Evolutionary conservation across 2,329 filamentous ascomycete genomes (phyloP), one percentile per base, ranked within the genome.

Genomic region (Pseudophaeomoniella oleicola): DNA sequence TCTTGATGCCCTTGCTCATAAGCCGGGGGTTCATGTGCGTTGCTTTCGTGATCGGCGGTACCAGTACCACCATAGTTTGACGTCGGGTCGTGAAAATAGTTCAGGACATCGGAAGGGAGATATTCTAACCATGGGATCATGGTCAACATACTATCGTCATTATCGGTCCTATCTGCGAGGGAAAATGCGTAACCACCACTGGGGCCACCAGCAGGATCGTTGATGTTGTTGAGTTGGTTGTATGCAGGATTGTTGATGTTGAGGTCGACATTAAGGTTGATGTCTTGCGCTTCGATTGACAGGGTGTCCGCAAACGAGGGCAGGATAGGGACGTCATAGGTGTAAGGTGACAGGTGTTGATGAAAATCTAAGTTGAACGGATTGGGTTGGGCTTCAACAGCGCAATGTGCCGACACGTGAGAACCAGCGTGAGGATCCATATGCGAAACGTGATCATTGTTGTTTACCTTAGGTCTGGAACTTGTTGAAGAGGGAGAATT

Each of bases 121-220:
- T 81, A 82, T 47, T 84, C 81, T 9, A 86, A 61, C 78, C 81
- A 87, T 1, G 77, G 74, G 65, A 81, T 73, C 57, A 83, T 71
- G n/a, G n/a, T n/a, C n/a, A n/a, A n/a, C n/a, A n/a, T n/a, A n/a
- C n/a, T n/a, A n/a, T n/a, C n/a, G n/a, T n/a, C n/a, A n/a, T n/a
- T n/a, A n/a, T n/a, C n/a, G n/a, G n/a, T n/a, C n/a, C n/a, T n/a
- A 31, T 83, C 78, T 12, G 75, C 70, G 2, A 74, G 76, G 17
- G 53, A 55, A 17, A 60, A 56, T 6, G 49, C 39, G 18, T 63
- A 60, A 16, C 38, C 39, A 19, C 33, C 36, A 12, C 27, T 35
- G 2, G 58, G 58, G 32, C 59, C 54, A 2, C 53, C 48, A 33
- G 69, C 60, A 27, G 22, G 42, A 62, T 58, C 37, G 39, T 66